These are phyloP conservation scores for Hortaea sp. DNA, from an alignment of 2,329 filamentous ascomycete species.

Conservation along the genomic window DNA sequence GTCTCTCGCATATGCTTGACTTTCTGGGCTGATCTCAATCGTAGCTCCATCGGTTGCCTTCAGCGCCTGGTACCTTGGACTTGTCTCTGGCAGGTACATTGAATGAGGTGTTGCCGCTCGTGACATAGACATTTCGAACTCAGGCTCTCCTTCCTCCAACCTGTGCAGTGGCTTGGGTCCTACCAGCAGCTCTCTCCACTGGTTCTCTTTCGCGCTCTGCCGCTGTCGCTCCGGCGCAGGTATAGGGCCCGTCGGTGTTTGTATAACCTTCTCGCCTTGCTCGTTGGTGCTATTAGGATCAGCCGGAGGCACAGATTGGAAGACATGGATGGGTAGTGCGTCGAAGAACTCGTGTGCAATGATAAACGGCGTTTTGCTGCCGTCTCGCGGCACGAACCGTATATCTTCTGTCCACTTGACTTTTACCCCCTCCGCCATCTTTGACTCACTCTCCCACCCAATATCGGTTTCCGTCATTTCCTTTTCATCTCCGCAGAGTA, in stretches of 20 bases:
- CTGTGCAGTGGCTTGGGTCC: constrained; percentile 47
- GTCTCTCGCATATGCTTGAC: constrained; percentile 66
- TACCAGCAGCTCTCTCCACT: constrained; percentile 79
- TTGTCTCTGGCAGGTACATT: constrained; percentile 73
- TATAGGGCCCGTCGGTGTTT: constrained; percentile 41
- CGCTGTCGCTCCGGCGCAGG: constrained; percentile 22
- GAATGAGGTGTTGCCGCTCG: constrained; percentile 70
- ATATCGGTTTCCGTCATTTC: constrained; percentile 59
- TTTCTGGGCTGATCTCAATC: constrained; percentile 86
- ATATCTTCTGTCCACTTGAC: constrained; percentile 88
- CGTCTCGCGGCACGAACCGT: constrained; percentile 59
- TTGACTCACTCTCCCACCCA: constrained; percentile 65
- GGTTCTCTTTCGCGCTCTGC: constrained; percentile 27
- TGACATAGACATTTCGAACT: constrained; percentile 80
- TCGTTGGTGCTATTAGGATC: background rate
- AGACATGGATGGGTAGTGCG: constrained; percentile 89
- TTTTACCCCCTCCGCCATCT: constrained; percentile 57
- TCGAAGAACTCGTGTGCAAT: constrained; percentile 98
- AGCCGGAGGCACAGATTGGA: constrained; percentile 56
- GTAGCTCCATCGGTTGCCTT: constrained; percentile 57
- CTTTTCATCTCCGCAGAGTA: constrained; percentile 63
- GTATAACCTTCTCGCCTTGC: constrained; percentile 29
- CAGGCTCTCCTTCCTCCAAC: constrained; percentile 47
- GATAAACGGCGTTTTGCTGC: constrained; percentile 75
- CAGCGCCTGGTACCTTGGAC: constrained; percentile 66